Base-by-base conservation (phyloP, 805 yeast species). In the Starmerella scarabaei region DNA sequence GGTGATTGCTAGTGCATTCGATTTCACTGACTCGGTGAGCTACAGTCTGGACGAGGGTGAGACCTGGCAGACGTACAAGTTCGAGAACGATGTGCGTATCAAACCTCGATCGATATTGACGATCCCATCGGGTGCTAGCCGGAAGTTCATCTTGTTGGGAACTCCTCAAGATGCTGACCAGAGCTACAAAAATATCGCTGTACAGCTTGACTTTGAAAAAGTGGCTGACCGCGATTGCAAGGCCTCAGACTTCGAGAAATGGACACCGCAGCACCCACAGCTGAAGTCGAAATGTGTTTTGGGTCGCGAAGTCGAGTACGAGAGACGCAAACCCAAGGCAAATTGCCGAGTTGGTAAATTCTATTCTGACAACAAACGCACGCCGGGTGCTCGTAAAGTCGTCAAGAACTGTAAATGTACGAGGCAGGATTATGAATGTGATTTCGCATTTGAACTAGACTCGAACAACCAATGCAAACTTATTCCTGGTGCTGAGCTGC, bases 371-470 rank as follows among this genome's bases (percentile, higher is more conserved):
- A 23, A 21, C 11, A 72, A 66, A 40, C 72, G 72, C 39, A 73
- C 76, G 3, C 35, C 38, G 18, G 64, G 81, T 31, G 56, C 63
- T 21, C 85, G 81, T 1, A 69, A 67, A 48, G 64, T 70, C 11
- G 56, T 70, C 9, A 65, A 73, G 44, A 77, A 81, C 57, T 91
- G 98, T 63, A 56, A 78, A 1, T 91, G 98, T 63, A 69, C 91
- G 0, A 71, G 94, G 59, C 70, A 71, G 38, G 98, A 88, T 54
- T 91, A 65, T 55, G 98, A 91, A 60, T 91, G 98, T 69, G 98
- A 91, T 58, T 83, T 76, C 64, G 86, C 86, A 60, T 86, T 67
- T 58, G 71, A 61, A 42, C 68, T 78, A 43, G 76, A 75, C 37
- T 45, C 52, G 0, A 94, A 84, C 54, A 93, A 93, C 17, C 80